phyloP scores from a whole-genome alignment of 73 alveolate species.

The Paramecium pentaurelia region DNA sequence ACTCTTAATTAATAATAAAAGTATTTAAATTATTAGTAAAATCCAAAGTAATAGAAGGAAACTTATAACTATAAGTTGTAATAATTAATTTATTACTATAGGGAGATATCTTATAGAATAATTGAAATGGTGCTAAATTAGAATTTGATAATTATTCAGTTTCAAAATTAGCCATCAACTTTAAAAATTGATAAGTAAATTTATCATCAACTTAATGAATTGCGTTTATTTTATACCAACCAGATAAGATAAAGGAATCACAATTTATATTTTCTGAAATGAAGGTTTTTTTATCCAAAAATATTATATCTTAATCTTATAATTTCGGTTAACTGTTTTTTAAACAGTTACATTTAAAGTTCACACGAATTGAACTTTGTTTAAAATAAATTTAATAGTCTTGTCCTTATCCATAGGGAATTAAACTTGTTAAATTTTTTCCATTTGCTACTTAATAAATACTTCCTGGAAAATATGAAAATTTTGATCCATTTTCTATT shows the following conservation, averaged over 20 bases:
- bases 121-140: not conserved
- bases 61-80: not conserved
- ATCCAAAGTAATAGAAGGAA: not conserved
- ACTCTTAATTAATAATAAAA: not conserved
- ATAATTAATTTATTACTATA: not conserved
- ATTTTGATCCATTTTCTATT: not conserved
- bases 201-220: not conserved
- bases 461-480: not conserved
- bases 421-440: no score
- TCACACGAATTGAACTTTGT: no score
- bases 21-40: not conserved
- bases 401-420: no score
- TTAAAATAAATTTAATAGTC: no score
- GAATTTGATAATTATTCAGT: not conserved
- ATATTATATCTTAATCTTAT: not conserved
- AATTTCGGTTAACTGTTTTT: not conserved
- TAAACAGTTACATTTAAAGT: not conserved
- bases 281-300: not conserved
- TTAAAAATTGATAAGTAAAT: not conserved
- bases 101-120: not conserved
- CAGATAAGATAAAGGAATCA: not conserved
- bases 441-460: no score
- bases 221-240: not conserved
- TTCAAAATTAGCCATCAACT: not conserved
- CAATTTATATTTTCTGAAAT: not conserved